A percentile compares a stretch with the other conserved stretches of the same genome.
Evolutionary conservation across 225 moss, liverwort and hornwort species (phyloP).

Genomic region (Neckera pumila): DNA sequence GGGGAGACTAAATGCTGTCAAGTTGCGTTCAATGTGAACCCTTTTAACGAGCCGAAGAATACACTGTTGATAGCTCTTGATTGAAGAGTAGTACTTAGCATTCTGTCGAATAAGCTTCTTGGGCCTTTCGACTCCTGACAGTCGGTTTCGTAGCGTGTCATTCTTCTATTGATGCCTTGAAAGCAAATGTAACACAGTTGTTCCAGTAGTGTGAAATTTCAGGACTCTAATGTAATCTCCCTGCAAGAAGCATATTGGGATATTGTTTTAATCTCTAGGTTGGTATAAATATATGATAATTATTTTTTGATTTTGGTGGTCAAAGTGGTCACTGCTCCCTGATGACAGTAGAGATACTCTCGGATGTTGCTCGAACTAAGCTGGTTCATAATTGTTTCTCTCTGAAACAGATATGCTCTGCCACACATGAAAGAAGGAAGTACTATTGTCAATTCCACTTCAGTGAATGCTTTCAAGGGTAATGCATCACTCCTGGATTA

Average conservation of each 20-base stretch:
- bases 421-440: conserved; percentile 78
- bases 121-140: neutral
- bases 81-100: neutral
- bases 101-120: neutral
- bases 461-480: conserved; percentile 77
- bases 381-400: neutral
- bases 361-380: neutral
- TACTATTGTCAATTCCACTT: conserved; percentile 60
- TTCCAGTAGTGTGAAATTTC: neutral
- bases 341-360: neutral
- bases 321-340: neutral
- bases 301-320: neutral
- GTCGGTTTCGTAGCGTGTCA: neutral
- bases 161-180: neutral
- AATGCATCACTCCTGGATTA: conserved; percentile 66
- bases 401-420: conserved; percentile 35
- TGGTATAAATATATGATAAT: neutral
- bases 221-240: neutral
- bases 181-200: neutral
- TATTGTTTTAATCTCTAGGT: too few species aligned
- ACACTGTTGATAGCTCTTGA: neutral
- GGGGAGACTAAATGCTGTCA: neutral
- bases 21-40: too few species aligned
- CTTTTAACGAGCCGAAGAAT: neutral
- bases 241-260: neutral